Evolutionary conservation across 345 rosid species (phyloP).

Genomic region (Nasturtium officinale): DNA sequence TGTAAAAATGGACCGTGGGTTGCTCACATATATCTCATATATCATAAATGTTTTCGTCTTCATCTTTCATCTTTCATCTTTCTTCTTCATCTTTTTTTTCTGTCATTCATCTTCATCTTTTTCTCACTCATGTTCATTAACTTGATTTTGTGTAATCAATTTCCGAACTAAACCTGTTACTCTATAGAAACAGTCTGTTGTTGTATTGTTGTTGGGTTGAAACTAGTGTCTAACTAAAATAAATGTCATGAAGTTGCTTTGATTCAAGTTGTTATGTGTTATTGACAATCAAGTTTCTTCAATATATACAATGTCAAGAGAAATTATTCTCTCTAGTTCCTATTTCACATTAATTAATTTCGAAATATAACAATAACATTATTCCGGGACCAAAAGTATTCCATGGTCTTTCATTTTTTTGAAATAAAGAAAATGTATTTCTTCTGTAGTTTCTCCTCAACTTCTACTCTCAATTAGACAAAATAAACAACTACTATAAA

Average conservation of each 20-base stretch:
- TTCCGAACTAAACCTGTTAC: constrained; percentile 15
- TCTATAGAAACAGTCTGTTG: constrained; percentile 21
- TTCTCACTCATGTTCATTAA: too few species aligned
- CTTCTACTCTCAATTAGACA: constrained; percentile 16
- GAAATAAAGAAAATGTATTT: neutral
- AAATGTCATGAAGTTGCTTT: constrained; percentile 20
- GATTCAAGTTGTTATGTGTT: constrained; percentile 6
- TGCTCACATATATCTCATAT: too few species aligned
- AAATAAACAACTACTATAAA: neutral
- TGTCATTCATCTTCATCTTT: too few species aligned
- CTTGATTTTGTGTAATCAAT: constrained; percentile 20
- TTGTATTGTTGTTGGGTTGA: constrained; percentile 20
- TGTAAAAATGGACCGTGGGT: too few species aligned
- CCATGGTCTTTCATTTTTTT: neutral
- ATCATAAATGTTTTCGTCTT: too few species aligned
- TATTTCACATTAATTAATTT: neutral
- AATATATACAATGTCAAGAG: neutral
- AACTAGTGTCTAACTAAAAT: constrained; percentile 23
- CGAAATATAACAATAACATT: too few species aligned
- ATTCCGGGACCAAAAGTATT: too few species aligned
- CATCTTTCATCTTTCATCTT: too few species aligned
- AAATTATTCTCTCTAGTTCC: neutral
- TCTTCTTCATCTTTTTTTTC: too few species aligned
- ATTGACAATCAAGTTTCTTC: constrained; percentile 3
- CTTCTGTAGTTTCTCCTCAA: constrained; percentile 5